Evolutionary conservation across 164 flowering plant species (phyloP), one percentile per base, ranked within the genome.

Genomic region (Macadamia integrifolia): DNA sequence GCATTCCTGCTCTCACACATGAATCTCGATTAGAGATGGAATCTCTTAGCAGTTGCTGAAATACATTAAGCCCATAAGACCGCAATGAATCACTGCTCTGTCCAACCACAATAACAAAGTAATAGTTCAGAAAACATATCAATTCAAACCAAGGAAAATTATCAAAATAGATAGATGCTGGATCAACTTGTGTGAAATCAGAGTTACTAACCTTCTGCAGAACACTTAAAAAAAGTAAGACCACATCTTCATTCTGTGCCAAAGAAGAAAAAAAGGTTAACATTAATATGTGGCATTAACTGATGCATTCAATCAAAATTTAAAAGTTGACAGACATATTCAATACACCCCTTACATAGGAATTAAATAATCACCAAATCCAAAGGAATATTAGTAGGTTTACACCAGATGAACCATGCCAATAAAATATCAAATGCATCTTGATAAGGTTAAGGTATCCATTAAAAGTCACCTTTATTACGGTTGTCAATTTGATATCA

Each of bases 1-100:
- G 97, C 94, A 91, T 91, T 80, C 98, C 98, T 35, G 97, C 96
- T 80, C 89, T 81, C 64, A 90, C 96, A 74, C 99, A 89, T 17
- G 94, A 87, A 71, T 90, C 94, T 65, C 86, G 82, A 76, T 92
- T 95, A 58, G 94, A 85, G 40, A 92, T 83, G 59, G 97, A 90
- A 75, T 90, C 99, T 69, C 75, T 84, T 9, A 94, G 85, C 66
- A 94, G 82, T 61, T 86, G 90, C 71, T 84, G 96, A 80, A 90
- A 82, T 50, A 85, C 68, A 72, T 84, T 80, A n/a, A 92, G 90
- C 73, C 99, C 99, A 71, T 80, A 68, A 67, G 81, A 85, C 84
- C 72, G 84, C 82, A 83, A 71, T 6, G 85, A 76, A 58, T 87
- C 93, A 81, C 94, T 92, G 97, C 99, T 89, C 99, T 95, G 99